Conservation (phyloP, 495 filamentous ascomycete genomes). For the Cercophora sp. region DNA sequence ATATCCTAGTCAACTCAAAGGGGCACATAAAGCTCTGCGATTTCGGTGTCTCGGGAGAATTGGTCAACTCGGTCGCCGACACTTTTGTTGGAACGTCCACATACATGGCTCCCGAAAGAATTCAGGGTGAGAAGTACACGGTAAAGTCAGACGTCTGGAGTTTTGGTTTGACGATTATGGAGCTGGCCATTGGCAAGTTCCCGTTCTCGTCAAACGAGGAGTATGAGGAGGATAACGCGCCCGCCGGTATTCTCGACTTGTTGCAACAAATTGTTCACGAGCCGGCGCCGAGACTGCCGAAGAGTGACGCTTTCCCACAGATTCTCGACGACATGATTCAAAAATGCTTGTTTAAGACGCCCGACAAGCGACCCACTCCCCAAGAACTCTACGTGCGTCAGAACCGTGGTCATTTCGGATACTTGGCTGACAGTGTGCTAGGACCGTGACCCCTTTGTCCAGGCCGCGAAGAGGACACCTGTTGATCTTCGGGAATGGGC, state of each 20-base stretch:
- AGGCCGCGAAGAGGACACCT: constrained; percentile 88
- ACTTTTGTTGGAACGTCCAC: constrained; percentile 98
- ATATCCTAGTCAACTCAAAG: constrained; percentile 89
- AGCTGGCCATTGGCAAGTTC: constrained; percentile 93
- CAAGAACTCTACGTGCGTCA: constrained; percentile 71
- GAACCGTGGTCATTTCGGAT: background rate
- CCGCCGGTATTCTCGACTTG: constrained; percentile 92
- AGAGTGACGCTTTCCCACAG: constrained; percentile 92
- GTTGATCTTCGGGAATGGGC: constrained; percentile 90
- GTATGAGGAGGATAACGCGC: constrained; percentile 62
- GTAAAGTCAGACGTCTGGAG: constrained; percentile 99
- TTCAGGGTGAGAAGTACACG: constrained; percentile 92
- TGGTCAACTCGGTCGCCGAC: constrained; percentile 94
- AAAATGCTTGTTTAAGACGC: constrained; percentile 86
- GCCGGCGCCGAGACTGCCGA: constrained; percentile 84
- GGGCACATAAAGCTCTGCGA: constrained; percentile 97
- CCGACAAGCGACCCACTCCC: constrained; percentile 83
- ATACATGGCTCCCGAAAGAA: constrained; percentile 98
- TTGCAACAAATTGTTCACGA: constrained; percentile 97
- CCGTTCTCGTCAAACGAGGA: constrained; percentile 81
- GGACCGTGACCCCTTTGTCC: constrained; percentile 90
- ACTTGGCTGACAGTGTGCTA: constrained; percentile 34
- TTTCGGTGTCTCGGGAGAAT: constrained; percentile 93
- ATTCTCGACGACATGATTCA: constrained; percentile 96
- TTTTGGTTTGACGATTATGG: constrained; percentile 94